Base-by-base conservation (phyloP, 768 basidiomycete genomes). In the Coprinopsis cinerea region DNA sequence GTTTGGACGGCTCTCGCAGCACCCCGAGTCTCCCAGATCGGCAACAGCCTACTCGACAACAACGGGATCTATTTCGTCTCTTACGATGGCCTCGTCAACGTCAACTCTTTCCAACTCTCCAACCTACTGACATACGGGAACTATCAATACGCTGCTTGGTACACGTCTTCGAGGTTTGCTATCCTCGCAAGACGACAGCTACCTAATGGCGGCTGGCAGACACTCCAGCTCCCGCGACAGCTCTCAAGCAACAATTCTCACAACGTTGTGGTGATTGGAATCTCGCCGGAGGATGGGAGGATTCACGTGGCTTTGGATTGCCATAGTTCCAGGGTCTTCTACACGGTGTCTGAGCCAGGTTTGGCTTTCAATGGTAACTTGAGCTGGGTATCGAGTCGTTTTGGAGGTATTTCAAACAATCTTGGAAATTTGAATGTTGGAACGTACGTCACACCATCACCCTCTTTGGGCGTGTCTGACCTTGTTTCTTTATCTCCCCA, bases 281-380 rank as follows among this genome's bases (percentile, higher is more conserved):
- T 76, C 2, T 73, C 72, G 5, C 74, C 74, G 3, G 59, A 61
- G 5, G 74, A 76, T 54, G 73, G 71, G 7, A 69, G 65, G 50
- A 72, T 76, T 18, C 74, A 76, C 48, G 71, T 76, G 9, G 73
- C 73, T 0, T 53, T 76, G 62, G 74, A 76, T 52, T 74, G 72
- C 30, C 74, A 76, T 49, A 73, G 71, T 48, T 68, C 71, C 1
- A 60, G 60, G 49, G 40, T 73, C 22, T 76, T 61, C 59, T 76
- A 74, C 56, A 74, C 73, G 2, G 64, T 61, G 36, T 74, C 74
- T 0, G 68, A 68, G 43, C 64, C 69, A 9, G 66, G 64, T 0
- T 57, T 72, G 27, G 72, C 72, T 4, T 68, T 66, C 23, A 72
- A 63, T 46, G 69, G 69, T 39, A 68, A 20, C 44, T 14, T 67